These are phyloP conservation scores for Flueggea neowawraea DNA, from an alignment of 441 rosid genomes.

Conservation along the genomic window DNA sequence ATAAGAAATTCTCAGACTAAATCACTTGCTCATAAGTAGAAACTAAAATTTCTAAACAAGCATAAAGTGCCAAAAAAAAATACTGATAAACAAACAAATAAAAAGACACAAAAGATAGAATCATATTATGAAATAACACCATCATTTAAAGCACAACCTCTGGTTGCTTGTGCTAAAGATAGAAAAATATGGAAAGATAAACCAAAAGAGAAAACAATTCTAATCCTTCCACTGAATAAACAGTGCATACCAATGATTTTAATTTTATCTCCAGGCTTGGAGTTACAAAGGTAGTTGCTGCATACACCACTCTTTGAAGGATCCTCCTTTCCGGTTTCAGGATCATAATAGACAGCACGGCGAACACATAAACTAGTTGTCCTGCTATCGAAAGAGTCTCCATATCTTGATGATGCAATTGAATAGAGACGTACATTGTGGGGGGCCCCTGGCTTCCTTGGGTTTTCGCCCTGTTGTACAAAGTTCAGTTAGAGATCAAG, in stretches of 20 bases:
- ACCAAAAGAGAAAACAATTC: not conserved
- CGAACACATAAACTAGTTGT: constrained; percentile 94
- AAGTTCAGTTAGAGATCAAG: constrained; percentile 3
- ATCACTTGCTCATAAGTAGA: too few species aligned
- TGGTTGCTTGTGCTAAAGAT: not conserved
- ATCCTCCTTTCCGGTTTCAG: constrained; percentile 92
- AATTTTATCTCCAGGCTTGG: constrained; percentile 92
- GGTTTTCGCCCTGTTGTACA: constrained; percentile 84
- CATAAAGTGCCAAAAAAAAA: too few species aligned
- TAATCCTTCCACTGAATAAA: constrained; percentile 2
- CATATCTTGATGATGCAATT: constrained; percentile 92
- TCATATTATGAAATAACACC: too few species aligned
- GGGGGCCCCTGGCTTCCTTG: constrained; percentile 86
- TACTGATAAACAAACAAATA: too few species aligned
- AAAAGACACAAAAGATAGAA: too few species aligned
- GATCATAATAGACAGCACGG: constrained; percentile 92
- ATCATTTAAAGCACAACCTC: too few species aligned
- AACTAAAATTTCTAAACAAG: too few species aligned
- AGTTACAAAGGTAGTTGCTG: constrained; percentile 88
- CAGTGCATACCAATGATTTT: constrained; percentile 64
- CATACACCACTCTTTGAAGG: constrained; percentile 86
- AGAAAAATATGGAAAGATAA: not conserved
- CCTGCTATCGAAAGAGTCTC: constrained; percentile 86
- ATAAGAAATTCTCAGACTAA: not conserved
- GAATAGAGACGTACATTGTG: constrained; percentile 92